These are phyloP conservation scores for Nitzschia palea DNA, from an alignment of 108 stramenopile genomes.

Conservation along the genomic window DNA sequence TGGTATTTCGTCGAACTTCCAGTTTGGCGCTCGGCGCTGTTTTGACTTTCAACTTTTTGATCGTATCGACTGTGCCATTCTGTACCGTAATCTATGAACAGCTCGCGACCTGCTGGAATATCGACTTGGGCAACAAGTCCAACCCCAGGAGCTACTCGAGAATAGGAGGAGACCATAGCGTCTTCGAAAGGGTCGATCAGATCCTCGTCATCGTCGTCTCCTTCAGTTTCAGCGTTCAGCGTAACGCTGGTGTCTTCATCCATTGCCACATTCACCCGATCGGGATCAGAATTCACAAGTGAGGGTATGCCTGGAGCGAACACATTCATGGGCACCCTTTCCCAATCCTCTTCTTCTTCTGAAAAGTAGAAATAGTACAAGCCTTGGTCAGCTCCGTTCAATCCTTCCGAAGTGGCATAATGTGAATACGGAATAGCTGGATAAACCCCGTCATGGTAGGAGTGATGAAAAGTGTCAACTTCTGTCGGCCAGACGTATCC, in stretches of 20 bases:
- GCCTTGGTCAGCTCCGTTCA: constrained; percentile 81
- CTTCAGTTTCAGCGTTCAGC: background rate
- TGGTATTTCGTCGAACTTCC: too few species aligned
- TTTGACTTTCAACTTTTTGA: background rate
- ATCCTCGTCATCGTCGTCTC: constrained; percentile 16
- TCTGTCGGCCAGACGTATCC: constrained; percentile 13
- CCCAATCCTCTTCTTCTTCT: background rate
- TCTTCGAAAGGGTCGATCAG: background rate
- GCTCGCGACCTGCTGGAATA: constrained; percentile 50
- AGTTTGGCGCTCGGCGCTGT: too few species aligned
- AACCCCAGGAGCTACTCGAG: constrained; percentile 1
- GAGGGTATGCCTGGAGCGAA: constrained; percentile 45
- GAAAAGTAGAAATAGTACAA: too few species aligned
- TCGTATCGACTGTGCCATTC: constrained; percentile 15
- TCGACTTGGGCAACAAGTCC: constrained; percentile 6
- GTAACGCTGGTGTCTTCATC: background rate
- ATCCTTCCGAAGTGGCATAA: too few species aligned
- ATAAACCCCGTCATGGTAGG: background rate
- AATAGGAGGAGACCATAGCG: background rate
- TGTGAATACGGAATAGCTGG: too few species aligned
- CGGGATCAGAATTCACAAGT: constrained; percentile 35
- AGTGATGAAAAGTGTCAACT: background rate
- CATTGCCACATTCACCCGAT: constrained; percentile 29
- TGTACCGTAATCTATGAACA: constrained; percentile 36
- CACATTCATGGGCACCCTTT: constrained; percentile 8